Percentiles rank a stretch among this genome's conserved stretches.
phyloP scores from a whole-genome alignment of 2,329 filamentous ascomycete species.

The Colletotrichum theobromicola region DNA sequence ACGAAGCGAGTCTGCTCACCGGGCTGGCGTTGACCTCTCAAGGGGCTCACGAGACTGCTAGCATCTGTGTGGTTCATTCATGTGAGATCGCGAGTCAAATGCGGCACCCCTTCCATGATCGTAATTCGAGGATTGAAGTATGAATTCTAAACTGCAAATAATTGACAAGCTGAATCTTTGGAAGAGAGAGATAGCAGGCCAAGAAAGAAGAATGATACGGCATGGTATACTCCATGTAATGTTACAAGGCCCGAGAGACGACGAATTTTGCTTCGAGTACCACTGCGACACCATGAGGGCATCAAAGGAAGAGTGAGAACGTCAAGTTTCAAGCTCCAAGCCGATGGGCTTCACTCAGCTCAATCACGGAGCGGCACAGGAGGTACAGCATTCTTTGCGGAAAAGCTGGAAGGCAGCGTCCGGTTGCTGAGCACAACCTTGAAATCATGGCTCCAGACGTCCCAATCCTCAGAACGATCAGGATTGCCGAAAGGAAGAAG shows the following conservation, averaged over 20 bases:
- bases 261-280: not conserved
- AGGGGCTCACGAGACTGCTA: not conserved
- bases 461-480: constrained; percentile 4
- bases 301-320: fast-evolving
- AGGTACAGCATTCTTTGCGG: not conserved
- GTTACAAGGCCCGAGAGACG: not conserved
- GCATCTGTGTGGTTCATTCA: not conserved
- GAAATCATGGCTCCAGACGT: not conserved
- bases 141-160: not conserved
- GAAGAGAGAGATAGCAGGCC: not conserved
- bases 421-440: not conserved
- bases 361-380: not conserved
- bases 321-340: fast-evolving
- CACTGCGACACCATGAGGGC: not conserved
- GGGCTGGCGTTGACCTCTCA: too few relatives aligned
- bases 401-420: not conserved
- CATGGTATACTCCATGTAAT: not conserved
- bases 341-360: not conserved
- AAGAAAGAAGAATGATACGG: not conserved
- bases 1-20: not conserved
- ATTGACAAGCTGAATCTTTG: not conserved
- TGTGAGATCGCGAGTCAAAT: not conserved
- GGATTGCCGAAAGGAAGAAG: constrained; percentile 15
- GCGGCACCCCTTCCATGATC: not conserved
- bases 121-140: not conserved